phyloP scores from a whole-genome alignment of 257 asterid genomes.

The Hygrophila difformis region DNA sequence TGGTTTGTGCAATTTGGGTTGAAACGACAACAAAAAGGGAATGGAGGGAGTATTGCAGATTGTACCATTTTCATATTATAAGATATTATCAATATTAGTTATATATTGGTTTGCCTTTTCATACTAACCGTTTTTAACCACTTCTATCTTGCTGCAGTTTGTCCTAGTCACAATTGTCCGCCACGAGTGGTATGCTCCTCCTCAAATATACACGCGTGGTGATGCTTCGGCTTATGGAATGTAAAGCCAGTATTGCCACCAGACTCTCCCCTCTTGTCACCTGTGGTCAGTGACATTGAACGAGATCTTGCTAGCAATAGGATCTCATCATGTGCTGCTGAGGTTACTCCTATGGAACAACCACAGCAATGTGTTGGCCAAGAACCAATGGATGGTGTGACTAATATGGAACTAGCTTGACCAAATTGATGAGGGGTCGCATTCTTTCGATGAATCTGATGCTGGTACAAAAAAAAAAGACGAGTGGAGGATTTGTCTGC shows the following conservation, averaged over 20 bases:
- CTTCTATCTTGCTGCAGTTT: slow-evolving; percentile 54
- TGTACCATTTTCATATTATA: too few relatives aligned
- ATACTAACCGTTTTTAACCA: too few relatives aligned
- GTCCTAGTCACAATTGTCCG: slow-evolving; percentile 94
- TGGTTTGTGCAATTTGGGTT: too few relatives aligned
- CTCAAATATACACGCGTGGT: slow-evolving; percentile 78
- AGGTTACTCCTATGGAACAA: slow-evolving; percentile 52
- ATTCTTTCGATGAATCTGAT: slow-evolving; percentile 62
- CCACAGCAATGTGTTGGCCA: slow-evolving; percentile 44
- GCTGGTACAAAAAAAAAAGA: slow-evolving; percentile 75
- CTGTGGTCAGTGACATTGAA: slow-evolving; percentile 26
- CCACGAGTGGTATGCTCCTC: slow-evolving; percentile 98
- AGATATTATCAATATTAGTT: too few relatives aligned
- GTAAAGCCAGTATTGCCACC: slow-evolving; percentile 61
- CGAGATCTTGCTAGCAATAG: slow-evolving; percentile 31
- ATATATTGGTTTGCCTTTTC: too few relatives aligned
- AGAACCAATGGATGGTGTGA: slow-evolving; percentile 56
- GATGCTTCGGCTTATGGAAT: slow-evolving; percentile 89
- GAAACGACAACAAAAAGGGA: too few relatives aligned
- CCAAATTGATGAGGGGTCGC: slow-evolving; percentile 41
- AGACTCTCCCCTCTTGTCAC: slow-evolving; percentile 44
- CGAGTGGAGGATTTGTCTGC: slow-evolving; percentile 60
- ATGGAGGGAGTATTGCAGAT: too few relatives aligned
- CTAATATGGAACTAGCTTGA: slow-evolving; percentile 77
- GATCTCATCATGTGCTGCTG: slow-evolving; percentile 39